Evolutionary conservation across 331 rosid genomes (phyloP), one percentile per base, ranked within the genome.

Genomic region (Quercus phellos): DNA sequence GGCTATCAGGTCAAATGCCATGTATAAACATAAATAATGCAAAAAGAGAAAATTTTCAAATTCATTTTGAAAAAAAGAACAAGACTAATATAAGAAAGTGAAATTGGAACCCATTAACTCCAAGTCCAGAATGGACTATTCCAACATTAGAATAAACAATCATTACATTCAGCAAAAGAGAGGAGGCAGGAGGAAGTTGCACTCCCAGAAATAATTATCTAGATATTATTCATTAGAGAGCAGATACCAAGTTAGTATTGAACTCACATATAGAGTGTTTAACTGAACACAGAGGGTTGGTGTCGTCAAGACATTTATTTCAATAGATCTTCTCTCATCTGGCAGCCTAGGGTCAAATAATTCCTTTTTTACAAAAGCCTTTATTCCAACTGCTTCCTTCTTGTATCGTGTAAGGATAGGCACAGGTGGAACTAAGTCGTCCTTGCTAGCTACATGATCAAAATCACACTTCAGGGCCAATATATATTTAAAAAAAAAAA

Each of bases 301-400:
- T 66, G 99, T 95, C 24, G 97, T 68, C 77, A 87, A 85, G 83
- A 91, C 90, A 77, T 72, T 90, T 77, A 91, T 93, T 83, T 95
- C 96, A 24, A 73, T 88, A 55, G 97, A 82, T 80, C 78, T 93
- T 83, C 88, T 82, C 81, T 90, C 99, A 68, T 91, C 96, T 75
- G 94, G 92, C 53, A 90, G 87, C 77, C 94, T 90, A 59, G 90
- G 83, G 78, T 95, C 99, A 91, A 93, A 92, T 12, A 91, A 84
- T 85, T 95, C 99, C 87, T 95, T 95, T 90, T 91, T 93, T 70
- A 95, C 97, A 85, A 95, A 95, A 81, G 99, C 98, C 87, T 95
- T 95, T 87, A 95, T 87, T 85, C 96, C 99, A 79, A 79, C 90
- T 38, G 46, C 46, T 85, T 95, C 99, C 86, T 86, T 95, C 75